A percentile compares a stretch with the other conserved stretches of the same genome.
Conservation (phyloP, 352 stramenopile species). For the Globisporangium rhizosaccharum region DNA sequence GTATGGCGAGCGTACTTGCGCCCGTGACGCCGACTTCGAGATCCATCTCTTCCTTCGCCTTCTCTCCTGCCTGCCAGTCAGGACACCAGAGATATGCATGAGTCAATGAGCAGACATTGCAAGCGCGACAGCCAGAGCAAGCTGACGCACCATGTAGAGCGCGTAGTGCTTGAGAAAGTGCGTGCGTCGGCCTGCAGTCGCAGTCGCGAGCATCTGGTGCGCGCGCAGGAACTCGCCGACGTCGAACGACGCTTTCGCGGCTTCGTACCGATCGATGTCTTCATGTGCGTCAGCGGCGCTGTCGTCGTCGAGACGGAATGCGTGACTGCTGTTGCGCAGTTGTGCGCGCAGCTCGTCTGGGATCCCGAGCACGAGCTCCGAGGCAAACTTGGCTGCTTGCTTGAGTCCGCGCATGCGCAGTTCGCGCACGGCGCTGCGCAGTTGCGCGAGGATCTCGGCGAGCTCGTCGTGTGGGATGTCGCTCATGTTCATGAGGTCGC, state of each 20-base stretch:
- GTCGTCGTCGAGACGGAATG: constrained; percentile 4
- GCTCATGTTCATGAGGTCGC: not conserved
- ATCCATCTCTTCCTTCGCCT: constrained; percentile 75
- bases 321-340: constrained; percentile 18
- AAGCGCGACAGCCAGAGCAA: not conserved
- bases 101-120: not conserved
- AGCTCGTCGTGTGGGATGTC: constrained; percentile 14
- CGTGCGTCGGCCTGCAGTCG: constrained; percentile 18
- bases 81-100: not conserved
- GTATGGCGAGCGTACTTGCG: constrained; percentile 25
- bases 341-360: constrained; percentile 26
- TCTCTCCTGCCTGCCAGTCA: constrained; percentile 54
- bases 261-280: constrained; percentile 43
- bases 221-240: constrained; percentile 69
- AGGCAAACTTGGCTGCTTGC: constrained; percentile 63
- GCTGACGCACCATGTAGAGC: constrained; percentile 48
- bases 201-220: constrained; percentile 40
- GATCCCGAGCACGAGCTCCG: constrained; percentile 72
- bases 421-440: constrained; percentile 43
- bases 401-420: constrained; percentile 57
- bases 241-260: constrained; percentile 65
- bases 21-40: constrained; percentile 63
- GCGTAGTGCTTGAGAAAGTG: constrained; percentile 76
- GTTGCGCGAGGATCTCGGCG: constrained; percentile 33
- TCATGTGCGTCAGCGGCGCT: not conserved